phyloP scores from a whole-genome alignment of 176 grass and related monocot genomes.

The Elaeis guineensis region DNA sequence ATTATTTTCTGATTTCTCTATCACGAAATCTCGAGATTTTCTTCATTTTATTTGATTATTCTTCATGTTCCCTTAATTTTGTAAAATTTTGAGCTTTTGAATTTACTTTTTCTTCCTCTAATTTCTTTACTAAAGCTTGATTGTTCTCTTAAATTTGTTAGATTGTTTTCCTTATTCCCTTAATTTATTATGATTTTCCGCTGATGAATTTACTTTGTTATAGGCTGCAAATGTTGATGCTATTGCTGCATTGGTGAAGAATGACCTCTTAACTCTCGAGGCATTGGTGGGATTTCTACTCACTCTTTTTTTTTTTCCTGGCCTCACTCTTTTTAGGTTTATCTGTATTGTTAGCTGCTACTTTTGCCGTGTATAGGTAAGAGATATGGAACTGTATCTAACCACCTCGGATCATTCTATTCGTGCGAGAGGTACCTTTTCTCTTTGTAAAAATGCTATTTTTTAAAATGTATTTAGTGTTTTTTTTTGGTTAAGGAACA shows the following conservation, averaged over 20 bases:
- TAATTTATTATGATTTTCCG: slow-evolving; percentile 8
- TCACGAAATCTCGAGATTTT: neutral
- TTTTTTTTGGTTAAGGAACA: no score
- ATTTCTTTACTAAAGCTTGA: neutral
- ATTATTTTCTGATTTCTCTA: neutral
- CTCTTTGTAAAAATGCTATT: neutral
- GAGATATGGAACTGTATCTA: slow-evolving; percentile 86
- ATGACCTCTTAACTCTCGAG: slow-evolving; percentile 51
- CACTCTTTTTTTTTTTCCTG: neutral
- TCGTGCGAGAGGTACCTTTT: slow-evolving; percentile 61
- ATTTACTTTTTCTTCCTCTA: slow-evolving; percentile 1
- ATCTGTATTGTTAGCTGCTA: neutral
- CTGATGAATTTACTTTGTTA: slow-evolving; percentile 18
- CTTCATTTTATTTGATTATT: neutral
- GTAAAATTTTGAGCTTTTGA: slow-evolving; percentile 13
- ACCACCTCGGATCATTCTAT: slow-evolving; percentile 67
- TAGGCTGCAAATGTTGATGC: slow-evolving; percentile 50
- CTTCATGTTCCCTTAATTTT: neutral
- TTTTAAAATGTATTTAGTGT: neutral
- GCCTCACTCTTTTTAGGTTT: neutral
- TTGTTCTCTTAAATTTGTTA: neutral
- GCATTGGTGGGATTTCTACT: slow-evolving; percentile 45
- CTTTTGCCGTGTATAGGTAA: slow-evolving; percentile 38
- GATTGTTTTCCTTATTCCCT: neutral
- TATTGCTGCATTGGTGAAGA: slow-evolving; percentile 57